These are phyloP conservation scores for Botryosphaeria dothidea DNA, from an alignment of 2,329 filamentous ascomycete genomes.

Conservation along the genomic window DNA sequence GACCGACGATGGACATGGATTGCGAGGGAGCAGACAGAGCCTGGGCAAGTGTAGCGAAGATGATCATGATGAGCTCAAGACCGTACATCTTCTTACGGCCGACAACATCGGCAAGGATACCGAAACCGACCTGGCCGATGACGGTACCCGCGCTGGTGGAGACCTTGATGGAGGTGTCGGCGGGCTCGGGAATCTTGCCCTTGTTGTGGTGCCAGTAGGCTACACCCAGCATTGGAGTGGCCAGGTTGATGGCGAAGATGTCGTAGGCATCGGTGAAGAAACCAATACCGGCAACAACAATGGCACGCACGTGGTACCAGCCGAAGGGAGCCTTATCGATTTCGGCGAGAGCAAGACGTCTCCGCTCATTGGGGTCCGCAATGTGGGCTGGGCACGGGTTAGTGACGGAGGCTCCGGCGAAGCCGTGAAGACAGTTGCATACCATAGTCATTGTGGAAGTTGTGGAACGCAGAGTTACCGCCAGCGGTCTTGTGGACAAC, in stretches of 20 bases:
- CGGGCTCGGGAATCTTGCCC: constrained; percentile 60
- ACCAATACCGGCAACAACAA: constrained; percentile 77
- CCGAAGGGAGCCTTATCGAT: constrained; percentile 81
- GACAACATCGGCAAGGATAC: constrained; percentile 68
- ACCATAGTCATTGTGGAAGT: constrained; percentile 73
- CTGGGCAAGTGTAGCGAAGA: constrained; percentile 41
- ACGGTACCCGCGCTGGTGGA: constrained; percentile 82
- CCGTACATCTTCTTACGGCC: constrained; percentile 86
- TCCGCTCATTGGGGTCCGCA: constrained; percentile 74
- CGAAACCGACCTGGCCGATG: constrained; percentile 75
- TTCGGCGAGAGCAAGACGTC: constrained; percentile 76
- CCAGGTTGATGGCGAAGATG: constrained; percentile 69
- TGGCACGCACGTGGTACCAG: constrained; percentile 78
- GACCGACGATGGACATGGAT: constrained; percentile 38
- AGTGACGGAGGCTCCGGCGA: background rate
- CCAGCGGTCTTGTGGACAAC: constrained; percentile 23
- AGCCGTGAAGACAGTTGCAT: background rate
- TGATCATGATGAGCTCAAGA: constrained; percentile 42
- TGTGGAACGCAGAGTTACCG: constrained; percentile 42
- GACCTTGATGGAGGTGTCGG: constrained; percentile 83
- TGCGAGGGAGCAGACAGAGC: constrained; percentile 37
- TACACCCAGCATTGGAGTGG: constrained; percentile 74
- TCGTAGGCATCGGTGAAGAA: constrained; percentile 86
- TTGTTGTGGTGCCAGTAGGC: constrained; percentile 64
- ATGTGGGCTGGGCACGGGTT: constrained; percentile 39